phyloP scores from a whole-genome alignment of 2,329 filamentous ascomycete genomes.

The Aspergillaceae sp. region DNA sequence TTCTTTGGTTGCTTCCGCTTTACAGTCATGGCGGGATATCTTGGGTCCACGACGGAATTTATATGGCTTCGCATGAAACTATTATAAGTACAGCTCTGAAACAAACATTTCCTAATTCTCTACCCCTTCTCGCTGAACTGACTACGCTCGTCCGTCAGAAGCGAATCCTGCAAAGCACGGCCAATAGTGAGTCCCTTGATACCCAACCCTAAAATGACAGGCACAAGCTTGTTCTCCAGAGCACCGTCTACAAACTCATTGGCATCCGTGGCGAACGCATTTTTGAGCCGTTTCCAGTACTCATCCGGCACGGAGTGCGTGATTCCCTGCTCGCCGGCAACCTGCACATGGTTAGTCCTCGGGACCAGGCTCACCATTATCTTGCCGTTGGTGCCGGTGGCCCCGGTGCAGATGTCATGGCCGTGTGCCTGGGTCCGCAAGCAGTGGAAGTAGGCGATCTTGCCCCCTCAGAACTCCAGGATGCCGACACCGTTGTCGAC shows the following conservation, averaged over 20 bases:
- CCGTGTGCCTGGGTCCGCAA: constrained; percentile 30
- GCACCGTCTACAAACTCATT: constrained; percentile 31
- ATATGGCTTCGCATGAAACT: no score
- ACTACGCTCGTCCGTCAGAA: constrained; percentile 11
- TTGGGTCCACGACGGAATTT: no score
- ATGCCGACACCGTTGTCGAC: constrained; percentile 30
- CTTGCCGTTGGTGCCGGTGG: constrained; percentile 18
- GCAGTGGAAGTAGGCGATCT: constrained; percentile 26
- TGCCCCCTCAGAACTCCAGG: constrained; percentile 31
- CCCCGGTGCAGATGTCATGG: constrained; percentile 26
- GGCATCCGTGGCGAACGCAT: constrained; percentile 33
- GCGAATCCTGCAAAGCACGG: constrained; percentile 14
- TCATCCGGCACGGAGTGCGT: constrained; percentile 29
- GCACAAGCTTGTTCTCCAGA: constrained; percentile 30
- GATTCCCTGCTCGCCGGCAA: constrained; percentile 26
- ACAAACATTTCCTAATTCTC: background rate
- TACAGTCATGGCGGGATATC: no score
- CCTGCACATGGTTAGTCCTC: constrained; percentile 22
- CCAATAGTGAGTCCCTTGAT: constrained; percentile 32
- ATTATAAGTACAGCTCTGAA: no score
- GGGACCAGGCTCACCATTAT: constrained; percentile 14
- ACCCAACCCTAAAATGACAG: constrained; percentile 25
- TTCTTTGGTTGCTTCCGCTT: no score
- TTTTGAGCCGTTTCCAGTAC: constrained; percentile 34
- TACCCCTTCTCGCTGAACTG: constrained; percentile 28